Base-by-base conservation (phyloP, 208 protist species). In the Leishmania martiniquensis region DNA sequence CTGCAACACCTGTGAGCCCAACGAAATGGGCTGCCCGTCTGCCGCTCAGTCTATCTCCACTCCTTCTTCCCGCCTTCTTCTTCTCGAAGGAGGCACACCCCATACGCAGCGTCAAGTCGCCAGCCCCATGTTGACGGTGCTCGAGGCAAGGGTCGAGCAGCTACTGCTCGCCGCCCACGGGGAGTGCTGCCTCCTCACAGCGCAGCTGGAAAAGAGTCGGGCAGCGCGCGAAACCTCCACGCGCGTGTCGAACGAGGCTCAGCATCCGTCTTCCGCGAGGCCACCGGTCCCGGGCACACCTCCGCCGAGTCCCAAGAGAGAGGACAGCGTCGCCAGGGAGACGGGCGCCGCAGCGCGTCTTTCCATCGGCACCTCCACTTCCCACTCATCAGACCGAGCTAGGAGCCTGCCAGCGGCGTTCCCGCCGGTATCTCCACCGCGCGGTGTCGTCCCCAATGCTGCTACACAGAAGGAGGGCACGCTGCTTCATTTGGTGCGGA, bases 401-500 rank as follows among this genome's bases (percentile, higher is more conserved):
- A 22, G n/a, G 22, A 51, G 74, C 49, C 55, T 25, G 15, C 39
- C 75, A 7, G 54, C 52, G 29, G 62, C 52, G 55, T 65, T 74
- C 70, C 12, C 75, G 68, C 20, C 74, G 66, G 20, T 45, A 37
- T 60, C 51, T 51, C 39, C 63, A 10, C 39, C 29, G 3, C 60
- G 54, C 6, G 76, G 32, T 42, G 76, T 69, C n/a, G 29, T 68
- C 17, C 51, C 75, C 34, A 39, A 42, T 37, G 29, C 78, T 13
- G 75, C 74, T 13, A 76, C 81, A 12, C 80, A 82, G 39, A 87
- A 84, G 65, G 81, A 86, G 57, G 90, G 90, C 45, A 70, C 70
- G n/a, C 82, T 91, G 37, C 84, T 89, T 13, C 82, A 86, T 69
- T 76, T 94, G 39, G 76, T 79, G 59, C 82, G 82, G 4, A 76